Evolutionary conservation across 257 asterid genomes (phyloP).

Genomic region (Apocynum venetum): DNA sequence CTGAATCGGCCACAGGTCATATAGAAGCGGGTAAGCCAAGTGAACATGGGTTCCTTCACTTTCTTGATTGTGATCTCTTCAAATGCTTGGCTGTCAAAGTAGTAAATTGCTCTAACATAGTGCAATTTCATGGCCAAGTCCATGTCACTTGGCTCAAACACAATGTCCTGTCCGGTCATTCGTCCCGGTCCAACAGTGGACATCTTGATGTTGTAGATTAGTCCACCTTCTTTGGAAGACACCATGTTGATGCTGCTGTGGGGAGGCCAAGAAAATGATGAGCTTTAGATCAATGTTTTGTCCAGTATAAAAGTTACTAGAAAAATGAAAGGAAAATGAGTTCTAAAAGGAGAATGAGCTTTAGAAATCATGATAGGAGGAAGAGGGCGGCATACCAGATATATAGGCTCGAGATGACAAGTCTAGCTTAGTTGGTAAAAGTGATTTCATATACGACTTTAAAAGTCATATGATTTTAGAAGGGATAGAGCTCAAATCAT

Average conservation of each 20-base stretch:
- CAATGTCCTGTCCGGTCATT: constrained; percentile 36
- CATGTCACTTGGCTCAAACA: constrained; percentile 49
- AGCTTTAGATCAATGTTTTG: too few relatives aligned
- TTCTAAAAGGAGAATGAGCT: too few relatives aligned
- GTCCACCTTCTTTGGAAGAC: constrained; percentile 32
- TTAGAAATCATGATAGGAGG: too few relatives aligned
- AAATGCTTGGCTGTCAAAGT: constrained; percentile 48
- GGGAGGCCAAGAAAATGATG: too few relatives aligned
- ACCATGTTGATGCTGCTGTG: constrained; percentile 27
- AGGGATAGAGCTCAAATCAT: too few relatives aligned
- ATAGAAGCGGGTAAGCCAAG: constrained; percentile 41
- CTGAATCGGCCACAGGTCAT: constrained; percentile 57
- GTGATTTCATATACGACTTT: too few relatives aligned
- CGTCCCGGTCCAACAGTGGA: constrained; percentile 83
- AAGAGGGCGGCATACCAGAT: too few relatives aligned
- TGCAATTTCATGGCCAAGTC: constrained; percentile 91
- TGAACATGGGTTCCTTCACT: constrained; percentile 67
- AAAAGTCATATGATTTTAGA: too few relatives aligned
- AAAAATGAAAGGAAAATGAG: too few relatives aligned
- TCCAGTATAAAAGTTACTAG: too few relatives aligned
- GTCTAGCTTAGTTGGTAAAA: too few relatives aligned
- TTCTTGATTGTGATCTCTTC: constrained; percentile 37
- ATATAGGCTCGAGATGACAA: too few relatives aligned
- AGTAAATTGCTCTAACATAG: constrained; percentile 60
- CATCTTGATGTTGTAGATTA: constrained; percentile 47